These are phyloP conservation scores for Colletotrichum lini DNA, from an alignment of 2,329 filamentous ascomycete genomes.

Conservation along the genomic window DNA sequence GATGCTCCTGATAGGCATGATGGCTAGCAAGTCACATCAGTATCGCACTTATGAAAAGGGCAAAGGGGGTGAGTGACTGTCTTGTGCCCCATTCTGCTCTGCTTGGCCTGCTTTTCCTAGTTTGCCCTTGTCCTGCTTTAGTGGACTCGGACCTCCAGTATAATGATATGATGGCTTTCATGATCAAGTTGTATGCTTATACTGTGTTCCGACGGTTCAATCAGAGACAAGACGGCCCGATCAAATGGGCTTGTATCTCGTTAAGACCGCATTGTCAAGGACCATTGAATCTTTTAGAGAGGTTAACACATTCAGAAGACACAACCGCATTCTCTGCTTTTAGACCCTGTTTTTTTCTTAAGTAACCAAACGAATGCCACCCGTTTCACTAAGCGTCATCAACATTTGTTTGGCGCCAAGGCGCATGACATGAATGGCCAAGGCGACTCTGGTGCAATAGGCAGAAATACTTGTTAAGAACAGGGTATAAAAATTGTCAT, in stretches of 20 bases:
- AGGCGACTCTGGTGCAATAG: neutral
- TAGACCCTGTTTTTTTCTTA: neutral
- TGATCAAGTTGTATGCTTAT: neutral
- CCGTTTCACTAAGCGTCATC: neutral
- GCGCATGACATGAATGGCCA: neutral
- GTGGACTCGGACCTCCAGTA: conserved; percentile 23
- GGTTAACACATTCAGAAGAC: too few species aligned
- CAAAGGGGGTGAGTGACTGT: neutral
- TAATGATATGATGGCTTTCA: conserved; percentile 39
- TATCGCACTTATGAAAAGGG: neutral
- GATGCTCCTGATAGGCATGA: neutral
- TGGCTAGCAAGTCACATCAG: neutral
- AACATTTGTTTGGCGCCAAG: neutral
- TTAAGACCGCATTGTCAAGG: too few species aligned
- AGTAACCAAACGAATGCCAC: neutral
- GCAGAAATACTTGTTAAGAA: neutral
- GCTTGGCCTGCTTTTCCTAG: neutral
- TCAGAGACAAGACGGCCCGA: neutral
- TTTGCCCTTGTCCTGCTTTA: conserved; percentile 18
- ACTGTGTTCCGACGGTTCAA: neutral
- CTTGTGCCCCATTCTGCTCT: neutral
- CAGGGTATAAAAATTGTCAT: neutral
- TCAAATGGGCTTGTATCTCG: neutral
- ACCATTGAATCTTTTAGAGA: too few species aligned
- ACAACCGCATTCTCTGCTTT: too few species aligned